Base-by-base conservation (phyloP, 495 filamentous ascomycete genomes). In the Penicillium antarcticum region DNA sequence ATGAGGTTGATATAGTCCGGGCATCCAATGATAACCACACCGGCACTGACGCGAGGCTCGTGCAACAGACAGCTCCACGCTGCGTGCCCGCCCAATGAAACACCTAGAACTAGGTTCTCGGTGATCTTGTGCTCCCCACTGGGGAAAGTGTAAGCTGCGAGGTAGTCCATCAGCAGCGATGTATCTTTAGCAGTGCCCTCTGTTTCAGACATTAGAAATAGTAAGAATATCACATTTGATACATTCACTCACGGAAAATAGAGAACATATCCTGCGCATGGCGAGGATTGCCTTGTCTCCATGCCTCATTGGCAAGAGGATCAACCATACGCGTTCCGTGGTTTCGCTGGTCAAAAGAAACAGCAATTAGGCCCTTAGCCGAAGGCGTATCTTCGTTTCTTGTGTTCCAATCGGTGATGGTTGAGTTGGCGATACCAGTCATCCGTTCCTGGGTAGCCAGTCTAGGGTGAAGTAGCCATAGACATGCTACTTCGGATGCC, bases 201-300 rank as follows among this genome's bases (percentile, higher is more conserved):
- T 82, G 49, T 12, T 13, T 7, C 18, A 33, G 13, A 21, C 13
- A 36, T 42, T 34, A 37, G n/a, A 33, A 46, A 44, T 2, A 0
- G 5, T 17, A 14, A 2, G 7, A n/a, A 21, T 36, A 3, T 13
- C 1, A 3, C 18, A 2, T 6, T n/a, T 16, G 8, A 16, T 38
- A 4, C 4, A 12, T 35, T 14, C 58, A 75, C 73, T 74, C 55
- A 81, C 76, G 70, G 62, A 80, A 83, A 37, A 80, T 71, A 7
- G 75, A 81, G 63, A 92, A 92, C 88, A 95, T 92, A 61, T 96
- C 91, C 59, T 86, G 82, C 17, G 89, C 92, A 76, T 98, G 94
- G 6, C 77, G 82, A 24, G 77, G 71, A 60, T 98, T 97, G 17
- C 90, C 90, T 26, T 82, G 66, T 45, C 79, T 78, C 92, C 92